Conservation (phyloP, 2,329 filamentous ascomycete species). For the Pseudocercospora crystallina region DNA sequence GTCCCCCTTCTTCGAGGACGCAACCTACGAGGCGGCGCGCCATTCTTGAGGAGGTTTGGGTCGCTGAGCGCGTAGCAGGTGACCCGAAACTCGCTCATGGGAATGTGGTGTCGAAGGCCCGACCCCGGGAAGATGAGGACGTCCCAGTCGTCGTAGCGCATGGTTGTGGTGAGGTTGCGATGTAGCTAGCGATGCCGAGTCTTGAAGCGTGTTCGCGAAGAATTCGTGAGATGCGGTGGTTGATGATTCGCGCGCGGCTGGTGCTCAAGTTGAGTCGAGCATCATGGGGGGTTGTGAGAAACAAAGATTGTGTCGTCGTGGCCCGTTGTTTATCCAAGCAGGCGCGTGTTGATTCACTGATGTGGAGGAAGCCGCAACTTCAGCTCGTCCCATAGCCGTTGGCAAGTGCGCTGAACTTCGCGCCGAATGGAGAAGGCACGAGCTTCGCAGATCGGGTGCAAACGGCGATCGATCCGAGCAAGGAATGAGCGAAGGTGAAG, state of each 20-base stretch:
- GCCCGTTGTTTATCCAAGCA: too few relatives aligned
- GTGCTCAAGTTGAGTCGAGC: neutral
- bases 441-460: too few relatives aligned
- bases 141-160: slow-evolving; percentile 88
- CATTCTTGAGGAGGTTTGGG: slow-evolving; percentile 3
- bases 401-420: too few relatives aligned
- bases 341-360: too few relatives aligned
- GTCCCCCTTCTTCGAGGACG: neutral
- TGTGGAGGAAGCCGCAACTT: too few relatives aligned
- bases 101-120: slow-evolving; percentile 56
- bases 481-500: too few relatives aligned
- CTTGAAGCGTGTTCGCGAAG: slow-evolving; percentile 4
- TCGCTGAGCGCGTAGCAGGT: slow-evolving; percentile 64
- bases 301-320: neutral
- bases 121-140: slow-evolving; percentile 71
- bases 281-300: too few relatives aligned
- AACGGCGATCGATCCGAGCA: too few relatives aligned
- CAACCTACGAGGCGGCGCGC: neutral
- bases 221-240: slow-evolving; percentile 1
- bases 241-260: neutral
- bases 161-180: slow-evolving; percentile 38
- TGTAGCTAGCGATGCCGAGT: slow-evolving; percentile 2
- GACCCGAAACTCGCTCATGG: slow-evolving; percentile 79
- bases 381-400: too few relatives aligned
- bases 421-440: too few relatives aligned